Evolutionary conservation across 306 rosid genomes (phyloP).

Genomic region (Castanopsis chinensis): DNA sequence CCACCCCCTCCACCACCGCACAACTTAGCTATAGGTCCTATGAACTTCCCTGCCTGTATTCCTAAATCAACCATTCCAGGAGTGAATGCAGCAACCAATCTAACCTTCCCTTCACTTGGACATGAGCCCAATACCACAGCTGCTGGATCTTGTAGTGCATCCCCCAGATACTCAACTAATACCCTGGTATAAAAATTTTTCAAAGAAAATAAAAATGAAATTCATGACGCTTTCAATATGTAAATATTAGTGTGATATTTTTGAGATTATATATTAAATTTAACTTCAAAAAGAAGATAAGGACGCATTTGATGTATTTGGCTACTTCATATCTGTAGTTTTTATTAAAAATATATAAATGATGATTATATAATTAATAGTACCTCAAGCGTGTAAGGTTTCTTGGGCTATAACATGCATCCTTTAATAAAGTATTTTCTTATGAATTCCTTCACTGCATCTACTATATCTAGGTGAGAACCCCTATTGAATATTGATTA

Average conservation of each 20-base stretch:
- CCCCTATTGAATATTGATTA: not conserved
- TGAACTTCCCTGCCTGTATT: constrained; percentile 86
- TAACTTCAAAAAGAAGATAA: not conserved
- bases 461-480: not conserved
- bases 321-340: not conserved
- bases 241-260: not conserved
- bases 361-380: not conserved
- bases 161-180: constrained; percentile 76
- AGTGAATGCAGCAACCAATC: constrained; percentile 91
- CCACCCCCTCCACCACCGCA: constrained; percentile 99
- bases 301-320: not conserved
- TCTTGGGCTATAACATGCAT: not conserved
- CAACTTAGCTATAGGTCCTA: constrained; percentile 81
- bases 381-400: not conserved
- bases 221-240: not conserved
- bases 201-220: not conserved
- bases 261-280: not conserved
- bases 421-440: not conserved
- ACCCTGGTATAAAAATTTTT: constrained; percentile 45
- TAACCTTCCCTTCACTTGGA: constrained; percentile 86
- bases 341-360: not conserved
- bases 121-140: constrained; percentile 85
- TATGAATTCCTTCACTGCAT: not conserved
- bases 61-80: constrained; percentile 71
- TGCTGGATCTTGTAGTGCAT: constrained; percentile 74